Evolutionary conservation across 805 yeast genomes (phyloP).

Genomic region (Candida ovalis): DNA sequence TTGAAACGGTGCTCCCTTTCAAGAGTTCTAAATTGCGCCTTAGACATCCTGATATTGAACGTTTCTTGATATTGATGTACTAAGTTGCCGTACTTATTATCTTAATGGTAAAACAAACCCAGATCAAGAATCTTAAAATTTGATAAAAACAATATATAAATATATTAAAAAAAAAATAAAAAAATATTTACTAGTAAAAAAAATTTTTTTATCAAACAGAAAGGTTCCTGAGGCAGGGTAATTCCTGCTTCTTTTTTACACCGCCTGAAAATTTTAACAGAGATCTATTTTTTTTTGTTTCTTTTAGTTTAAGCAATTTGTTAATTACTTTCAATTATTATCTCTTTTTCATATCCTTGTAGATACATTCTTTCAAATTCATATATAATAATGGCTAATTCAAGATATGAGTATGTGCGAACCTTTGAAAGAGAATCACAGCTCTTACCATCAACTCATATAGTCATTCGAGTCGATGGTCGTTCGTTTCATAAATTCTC

Average conservation of each 20-base stretch:
- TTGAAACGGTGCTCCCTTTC: constrained; percentile 83
- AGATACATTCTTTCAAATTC: too few species aligned
- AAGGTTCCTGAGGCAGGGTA: too few species aligned
- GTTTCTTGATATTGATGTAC: neutral
- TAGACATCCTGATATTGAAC: constrained; percentile 27
- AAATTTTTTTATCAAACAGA: neutral
- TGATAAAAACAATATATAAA: neutral
- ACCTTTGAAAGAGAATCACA: constrained; percentile 70
- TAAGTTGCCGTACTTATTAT: neutral
- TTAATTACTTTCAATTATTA: too few species aligned
- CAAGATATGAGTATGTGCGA: constrained; percentile 83
- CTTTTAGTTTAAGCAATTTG: too few species aligned
- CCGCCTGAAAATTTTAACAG: too few species aligned
- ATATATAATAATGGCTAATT: constrained; percentile 68
- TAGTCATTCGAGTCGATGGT: constrained; percentile 88
- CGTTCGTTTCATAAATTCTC: constrained; percentile 90
- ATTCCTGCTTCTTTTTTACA: too few species aligned
- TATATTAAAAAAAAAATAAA: neutral
- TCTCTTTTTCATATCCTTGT: too few species aligned
- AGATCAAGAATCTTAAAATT: neutral
- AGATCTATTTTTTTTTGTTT: too few species aligned
- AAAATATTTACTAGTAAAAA: neutral
- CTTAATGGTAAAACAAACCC: neutral
- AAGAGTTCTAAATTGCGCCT: constrained; percentile 71
- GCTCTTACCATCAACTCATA: constrained; percentile 74